Conservation (phyloP, 176 grass and related monocot genomes). For the Poa pratensis region DNA sequence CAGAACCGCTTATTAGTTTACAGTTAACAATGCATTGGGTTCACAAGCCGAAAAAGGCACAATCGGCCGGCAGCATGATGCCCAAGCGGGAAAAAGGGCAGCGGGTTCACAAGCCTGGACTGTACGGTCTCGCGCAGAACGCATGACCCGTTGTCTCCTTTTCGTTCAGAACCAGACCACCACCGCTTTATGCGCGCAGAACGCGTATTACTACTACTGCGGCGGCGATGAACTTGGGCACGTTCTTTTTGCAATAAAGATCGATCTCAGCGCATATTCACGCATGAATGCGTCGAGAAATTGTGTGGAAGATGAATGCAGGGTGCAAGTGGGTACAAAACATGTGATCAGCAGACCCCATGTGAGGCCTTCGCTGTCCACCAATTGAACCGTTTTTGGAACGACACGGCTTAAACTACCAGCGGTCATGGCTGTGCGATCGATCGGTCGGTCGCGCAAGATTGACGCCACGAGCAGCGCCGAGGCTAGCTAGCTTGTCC, state of each 20-base stretch:
- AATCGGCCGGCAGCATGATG: slow-evolving; percentile 38
- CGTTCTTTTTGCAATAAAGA: background rate
- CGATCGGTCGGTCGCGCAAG: background rate
- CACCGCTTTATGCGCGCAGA: background rate
- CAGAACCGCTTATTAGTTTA: background rate
- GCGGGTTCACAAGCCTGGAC: background rate
- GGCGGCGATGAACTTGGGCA: background rate
- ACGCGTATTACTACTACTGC: too few relatives aligned
- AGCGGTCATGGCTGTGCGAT: background rate
- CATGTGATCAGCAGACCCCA: background rate
- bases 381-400: background rate
- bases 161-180: background rate
- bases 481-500: background rate
- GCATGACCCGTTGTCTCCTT: background rate
- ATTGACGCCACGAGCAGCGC: background rate
- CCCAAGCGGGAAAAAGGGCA: background rate
- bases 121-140: background rate
- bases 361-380: slow-evolving; percentile 43
- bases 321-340: background rate
- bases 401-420: slow-evolving; percentile 10
- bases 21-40: background rate
- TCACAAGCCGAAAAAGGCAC: slow-evolving; percentile 15
- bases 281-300: background rate
- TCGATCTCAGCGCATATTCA: background rate
- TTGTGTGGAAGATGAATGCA: background rate